Evolutionary conservation across 2,329 filamentous ascomycete species (phyloP), one percentile per base, ranked within the genome.

Genomic region (Ophiobolus disseminans): DNA sequence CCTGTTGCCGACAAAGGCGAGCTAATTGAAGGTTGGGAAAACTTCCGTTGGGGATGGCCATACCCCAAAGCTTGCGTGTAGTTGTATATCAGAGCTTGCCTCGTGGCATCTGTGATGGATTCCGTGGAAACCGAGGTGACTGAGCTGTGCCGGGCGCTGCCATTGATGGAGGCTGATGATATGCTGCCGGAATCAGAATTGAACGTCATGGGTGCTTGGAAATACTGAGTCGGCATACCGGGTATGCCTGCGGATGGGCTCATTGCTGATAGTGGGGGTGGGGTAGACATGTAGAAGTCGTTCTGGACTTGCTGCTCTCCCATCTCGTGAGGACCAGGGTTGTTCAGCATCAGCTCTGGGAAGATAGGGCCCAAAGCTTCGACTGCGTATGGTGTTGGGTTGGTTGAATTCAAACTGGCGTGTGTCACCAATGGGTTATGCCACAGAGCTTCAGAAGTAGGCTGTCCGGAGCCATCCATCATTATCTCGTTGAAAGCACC

Each of bases 401-500:
- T 77, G 70, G 90, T 80, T n/a, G n/a, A n/a, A n/a, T n/a, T n/a
- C n/a, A n/a, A n/a, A 63, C 86, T 81, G 22, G 86, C 83, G 56
- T 89, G 88, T 17, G 83, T 81, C 74, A 90, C 86, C 64, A 91
- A 46, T 16, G 67, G 63, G 21, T 69, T 69, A 34, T 73, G 68
- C 73, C 73, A 75, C 65, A 74, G 69, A 28, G 67, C 58, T 40
- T 63, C 57, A 14, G 71, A 71, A 20, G 69, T 69, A 22, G 68
- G 65, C 45, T 73, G 70, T 17, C 74, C 73, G 21, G 75, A 77
- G 22, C 90, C 90, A 73, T 97, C 91, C 48, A 94, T 80, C 87
- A 96, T 91, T 50, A 91, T 86, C 70, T 97, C 94, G 74, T 90
- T 95, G 72, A 92, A 89, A 40, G 88, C 90, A 70, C 89, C 93